Base-by-base conservation (phyloP, 2,329 filamentous ascomycete genomes). In the Davidsoniella virescens region DNA sequence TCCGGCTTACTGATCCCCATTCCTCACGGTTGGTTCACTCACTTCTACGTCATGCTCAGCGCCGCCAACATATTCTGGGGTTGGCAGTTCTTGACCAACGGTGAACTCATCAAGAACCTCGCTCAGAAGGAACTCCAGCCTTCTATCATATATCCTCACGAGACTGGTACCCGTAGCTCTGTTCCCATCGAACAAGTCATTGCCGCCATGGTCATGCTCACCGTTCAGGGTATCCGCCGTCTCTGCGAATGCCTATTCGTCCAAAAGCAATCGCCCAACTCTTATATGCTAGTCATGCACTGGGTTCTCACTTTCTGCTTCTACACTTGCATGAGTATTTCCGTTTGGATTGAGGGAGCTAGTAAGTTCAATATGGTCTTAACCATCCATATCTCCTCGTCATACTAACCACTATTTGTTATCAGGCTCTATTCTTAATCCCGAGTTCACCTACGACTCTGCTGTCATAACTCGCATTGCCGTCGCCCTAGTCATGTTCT, bases 1-100 rank as follows among this genome's bases (percentile, higher is more conserved):
- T 46, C 52, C 4, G 54, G 55, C 52, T 64, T 66, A 1, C 55
- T 65, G 42, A 65, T 66, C 56, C 75, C 76, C 60, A 82, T 95
- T 36, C 87, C 90, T 18, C 92, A 96, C 65, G 75, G 75, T 54
- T 96, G 85, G 80, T 96, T 96, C 64, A 74, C 72, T 41, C 84
- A 92, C 58, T 96, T 94, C 66, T 96, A 98, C 63, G 60, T 84
- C 49, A 62, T 79, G 36, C 90, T 85, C 3, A 66, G 87, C 4
- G 60, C 68, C 2, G 79, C 76, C 53, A 88, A 85, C 0, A 59
- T 77, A 4, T 83, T 88, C 62, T 95, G 88, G 87, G 75, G 71
- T 0, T 63, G 65, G 56, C 81, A 88, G 62, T 73, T 83, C 49
- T 55, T 75, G 20, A 65, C 59, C 23, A 63, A 67, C 53, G 83